Evolutionary conservation across 202 grass and related monocot genomes (phyloP), one percentile per base, ranked within the genome.

Genomic region (Eragrostis tef): DNA sequence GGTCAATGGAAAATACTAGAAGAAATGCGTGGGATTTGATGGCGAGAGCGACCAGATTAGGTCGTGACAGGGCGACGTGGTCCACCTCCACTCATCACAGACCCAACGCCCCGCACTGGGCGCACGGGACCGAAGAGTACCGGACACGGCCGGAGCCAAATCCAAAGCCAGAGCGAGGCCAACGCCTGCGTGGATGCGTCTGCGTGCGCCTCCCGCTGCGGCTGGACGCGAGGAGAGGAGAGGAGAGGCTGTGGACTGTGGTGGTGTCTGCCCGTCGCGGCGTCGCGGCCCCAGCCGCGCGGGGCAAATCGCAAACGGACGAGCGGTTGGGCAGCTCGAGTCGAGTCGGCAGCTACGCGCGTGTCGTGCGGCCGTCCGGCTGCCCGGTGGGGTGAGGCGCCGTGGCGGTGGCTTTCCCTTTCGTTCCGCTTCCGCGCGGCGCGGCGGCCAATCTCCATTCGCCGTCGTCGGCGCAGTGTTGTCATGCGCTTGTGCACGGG

Each of bases 1-100:
- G 81, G 41, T 60, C 81, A 84, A 39, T 48, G 41, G 72, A 0
- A 10, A 53, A 12, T n/a, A 9, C 4, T 25, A 3, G n/a, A n/a
- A n/a, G n/a, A 41, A 25, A 66, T 14, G 84, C 69, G 77, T 13
- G 57, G 20, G 78, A 67, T 67, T 67, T 67, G 77, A 74, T 74
- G 68, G 84, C 50, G 84, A 86, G 69, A 67, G 69, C 77, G 70
- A 86, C 36, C 26, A 42, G 61, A 29, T 86, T 81, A 67, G 84
- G 84, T 50, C 70, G 70, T 74, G 77, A 49, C 84, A 68, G 53
- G n/a, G 76, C 41, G 61, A 52, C 76, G 77, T 80, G 77, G 84
- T 75, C 84, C 84, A 59, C 24, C 68, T 13, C 67, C 67, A 64
- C 65, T 25, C 83, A 12, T 19, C 31, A 17, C 13, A 48, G 3